Base-by-base conservation (phyloP, 306 rosid genomes). In the Luffa acutangula region DNA sequence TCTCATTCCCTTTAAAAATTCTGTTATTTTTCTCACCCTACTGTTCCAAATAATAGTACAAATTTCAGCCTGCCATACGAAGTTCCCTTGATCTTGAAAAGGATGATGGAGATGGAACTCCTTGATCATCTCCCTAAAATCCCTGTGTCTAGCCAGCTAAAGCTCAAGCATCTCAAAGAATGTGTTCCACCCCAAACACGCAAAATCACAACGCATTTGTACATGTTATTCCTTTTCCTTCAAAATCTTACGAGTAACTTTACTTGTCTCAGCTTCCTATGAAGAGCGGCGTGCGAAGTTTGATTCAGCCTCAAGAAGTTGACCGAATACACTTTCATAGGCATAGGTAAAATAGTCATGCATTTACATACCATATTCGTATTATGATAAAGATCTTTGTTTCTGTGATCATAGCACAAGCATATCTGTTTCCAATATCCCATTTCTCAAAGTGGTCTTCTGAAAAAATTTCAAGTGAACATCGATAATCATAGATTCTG, bases 281-380 rank as follows among this genome's bases (percentile, higher is more conserved):
- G 95, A 89, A 78, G 96, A 92, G 81, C 87, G 98, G 52, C 94
- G 89, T 2, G 86, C 93, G 81, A 92, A 91, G 83, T 73, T 92
- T 36, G 58, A 81, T 63, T 64, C 87, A 72, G 71, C 64, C 80
- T 4, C 79, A 73, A 53, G 25, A 71, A 31, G 31, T 71, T 65
- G 0, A 80, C 31, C 62, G 11, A 74, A 46, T 37, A 57, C 65
- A n/a, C 46, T 33, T 34, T 25, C 77, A 12, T 31, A 72, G 20
- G 12, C 34, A 31, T 6, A 21, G 57, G 56, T 72, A 45, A 45
- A 42, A 12, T 46, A 25, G 56, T 31, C 46, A 41, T 14, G n/a
- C 46, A 15, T 39, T 9, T 21, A 36, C 36, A 43, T 45, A 21
- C 9, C 6, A 41, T 69, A 42, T 43, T 21, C 74, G 41, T 5